Evolutionary conservation across 2,329 filamentous ascomycete species (phyloP).

Genomic region (Phoma sp.): DNA sequence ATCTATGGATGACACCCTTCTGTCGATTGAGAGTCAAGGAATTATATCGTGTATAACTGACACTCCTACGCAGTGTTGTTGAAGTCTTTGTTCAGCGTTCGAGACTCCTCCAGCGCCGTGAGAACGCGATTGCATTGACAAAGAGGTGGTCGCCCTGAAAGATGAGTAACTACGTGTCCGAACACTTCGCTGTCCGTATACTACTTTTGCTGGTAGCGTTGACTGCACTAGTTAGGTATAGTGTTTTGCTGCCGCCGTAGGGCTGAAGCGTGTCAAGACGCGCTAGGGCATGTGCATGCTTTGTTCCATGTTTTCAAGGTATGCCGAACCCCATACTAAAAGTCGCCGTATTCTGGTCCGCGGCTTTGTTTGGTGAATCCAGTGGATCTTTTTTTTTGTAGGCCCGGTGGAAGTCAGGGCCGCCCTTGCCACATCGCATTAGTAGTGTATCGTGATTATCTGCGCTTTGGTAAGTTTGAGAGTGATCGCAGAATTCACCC

Average conservation of each 20-base stretch:
- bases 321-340: background rate
- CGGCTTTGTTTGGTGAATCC: background rate
- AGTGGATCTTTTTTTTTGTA: background rate
- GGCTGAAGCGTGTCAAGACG: background rate
- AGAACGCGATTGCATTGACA: too few species aligned
- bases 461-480: too few species aligned
- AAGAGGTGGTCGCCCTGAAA: too few species aligned
- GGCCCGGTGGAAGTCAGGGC: background rate
- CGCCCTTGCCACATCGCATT: constrained; percentile 2
- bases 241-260: background rate
- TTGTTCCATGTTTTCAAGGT: constrained; percentile 4
- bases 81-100: background rate
- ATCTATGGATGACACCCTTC: background rate
- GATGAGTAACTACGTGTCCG: background rate
- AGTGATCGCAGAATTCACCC: background rate
- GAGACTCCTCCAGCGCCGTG: too few species aligned
- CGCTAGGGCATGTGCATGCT: background rate
- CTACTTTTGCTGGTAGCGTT: constrained; percentile 1
- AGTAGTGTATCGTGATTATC: background rate
- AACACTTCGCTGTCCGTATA: background rate
- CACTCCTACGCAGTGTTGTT: background rate
- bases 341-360: background rate
- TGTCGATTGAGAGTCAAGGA: background rate
- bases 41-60: too few species aligned
- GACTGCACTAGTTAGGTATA: background rate